A percentile compares a stretch with the other conserved stretches of the same genome.
Conservation (phyloP, 495 filamentous ascomycete species). For the Aspergillus wentii region DNA sequence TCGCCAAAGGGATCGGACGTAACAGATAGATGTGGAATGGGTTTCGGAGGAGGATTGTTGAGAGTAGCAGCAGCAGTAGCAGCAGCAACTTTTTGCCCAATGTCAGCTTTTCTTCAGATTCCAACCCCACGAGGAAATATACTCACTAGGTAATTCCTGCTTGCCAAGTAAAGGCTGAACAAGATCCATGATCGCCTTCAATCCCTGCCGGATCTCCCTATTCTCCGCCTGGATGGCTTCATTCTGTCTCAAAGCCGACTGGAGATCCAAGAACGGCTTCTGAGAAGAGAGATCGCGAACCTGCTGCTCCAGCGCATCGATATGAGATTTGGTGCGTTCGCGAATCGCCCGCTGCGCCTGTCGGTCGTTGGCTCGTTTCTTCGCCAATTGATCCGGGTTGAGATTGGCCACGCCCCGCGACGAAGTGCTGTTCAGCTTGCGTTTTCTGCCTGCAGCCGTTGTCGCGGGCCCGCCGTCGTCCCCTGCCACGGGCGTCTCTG, state of each 20-base stretch:
- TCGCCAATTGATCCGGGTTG: constrained; percentile 64
- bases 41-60: constrained; percentile 11
- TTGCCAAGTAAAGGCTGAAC: constrained; percentile 56
- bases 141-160: constrained; percentile 24
- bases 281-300: constrained; percentile 68
- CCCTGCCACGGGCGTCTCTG: constrained; percentile 17
- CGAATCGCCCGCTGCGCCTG: constrained; percentile 85
- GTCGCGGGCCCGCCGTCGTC: constrained; percentile 14
- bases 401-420: constrained; percentile 67
- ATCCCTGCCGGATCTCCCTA: constrained; percentile 56
- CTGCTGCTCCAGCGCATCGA: constrained; percentile 67
- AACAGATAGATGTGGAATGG: constrained; percentile 17
- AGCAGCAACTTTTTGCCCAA: no score
- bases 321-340: constrained; percentile 75
- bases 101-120: no score
- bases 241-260: constrained; percentile 63
- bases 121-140: no score
- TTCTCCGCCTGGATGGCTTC: constrained; percentile 67
- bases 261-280: constrained; percentile 75
- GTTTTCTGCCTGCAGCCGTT: constrained; percentile 36
- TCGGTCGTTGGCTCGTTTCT: constrained; percentile 84
- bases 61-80: no score
- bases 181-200: constrained; percentile 56
- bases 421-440: constrained; percentile 47
- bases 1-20: constrained; percentile 24